phyloP scores from a whole-genome alignment of 1,284 basidiomycete genomes.

The Austropuccinia psidii region DNA sequence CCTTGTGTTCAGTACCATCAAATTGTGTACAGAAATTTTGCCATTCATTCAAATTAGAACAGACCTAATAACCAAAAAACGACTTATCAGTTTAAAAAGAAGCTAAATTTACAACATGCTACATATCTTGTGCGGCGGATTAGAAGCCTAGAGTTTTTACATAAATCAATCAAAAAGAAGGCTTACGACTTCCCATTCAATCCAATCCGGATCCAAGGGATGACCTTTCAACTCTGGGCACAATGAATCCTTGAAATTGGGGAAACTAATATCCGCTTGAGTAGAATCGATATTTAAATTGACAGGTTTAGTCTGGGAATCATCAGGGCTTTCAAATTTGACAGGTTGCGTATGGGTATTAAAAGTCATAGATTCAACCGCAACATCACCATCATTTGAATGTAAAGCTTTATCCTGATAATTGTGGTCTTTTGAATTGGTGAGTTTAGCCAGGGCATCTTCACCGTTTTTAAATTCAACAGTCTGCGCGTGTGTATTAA shows the following conservation, averaged over 20 bases:
- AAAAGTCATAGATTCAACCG: too few relatives aligned
- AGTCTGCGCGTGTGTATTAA: too few relatives aligned
- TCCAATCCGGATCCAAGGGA: constrained; percentile 34
- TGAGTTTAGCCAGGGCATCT: too few relatives aligned
- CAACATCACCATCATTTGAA: too few relatives aligned
- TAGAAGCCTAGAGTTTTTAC: background rate
- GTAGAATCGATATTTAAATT: background rate
- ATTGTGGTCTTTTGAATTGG: too few relatives aligned
- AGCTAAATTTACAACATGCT: background rate
- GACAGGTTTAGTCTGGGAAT: background rate
- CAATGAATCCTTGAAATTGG: background rate
- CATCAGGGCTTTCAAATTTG: background rate
- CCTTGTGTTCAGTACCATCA: background rate
- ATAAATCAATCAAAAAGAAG: background rate
- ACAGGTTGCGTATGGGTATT: background rate
- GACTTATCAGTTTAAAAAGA: too few relatives aligned
- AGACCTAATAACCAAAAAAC: background rate
- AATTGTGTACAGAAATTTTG: constrained; percentile 18
- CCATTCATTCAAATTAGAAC: constrained; percentile 27
- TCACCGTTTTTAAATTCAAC: too few relatives aligned
- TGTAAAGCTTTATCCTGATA: too few relatives aligned
- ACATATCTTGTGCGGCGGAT: background rate
- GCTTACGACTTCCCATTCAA: constrained; percentile 36
- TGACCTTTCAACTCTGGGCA: constrained; percentile 23
- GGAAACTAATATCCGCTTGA: background rate